Evolutionary conservation across 306 rosid species (phyloP).

Genomic region (Vigna angularis): DNA sequence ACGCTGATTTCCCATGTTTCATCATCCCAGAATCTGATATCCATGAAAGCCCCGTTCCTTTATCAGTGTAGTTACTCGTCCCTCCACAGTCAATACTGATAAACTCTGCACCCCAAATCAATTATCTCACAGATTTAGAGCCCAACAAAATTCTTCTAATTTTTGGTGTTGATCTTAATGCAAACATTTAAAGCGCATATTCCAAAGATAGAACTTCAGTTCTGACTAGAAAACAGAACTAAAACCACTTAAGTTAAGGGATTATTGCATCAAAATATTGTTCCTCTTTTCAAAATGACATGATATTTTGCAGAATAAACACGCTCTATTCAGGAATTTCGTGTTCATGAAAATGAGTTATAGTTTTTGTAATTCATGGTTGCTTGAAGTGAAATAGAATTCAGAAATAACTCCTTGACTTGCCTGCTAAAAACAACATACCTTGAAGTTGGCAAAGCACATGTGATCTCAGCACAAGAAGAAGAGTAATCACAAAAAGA

Average conservation of each 20-base stretch:
- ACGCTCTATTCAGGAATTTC: conserved; percentile 3
- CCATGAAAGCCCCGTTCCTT: conserved; percentile 77
- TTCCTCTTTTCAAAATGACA: background rate
- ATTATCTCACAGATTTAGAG: conserved; percentile 21
- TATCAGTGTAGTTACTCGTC: conserved; percentile 70
- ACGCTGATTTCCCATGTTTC: conserved; percentile 57
- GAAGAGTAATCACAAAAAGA: conserved; percentile 50
- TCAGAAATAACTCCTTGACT: conserved; percentile 12
- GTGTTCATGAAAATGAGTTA: conserved; percentile 2
- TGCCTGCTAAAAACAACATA: conserved; percentile 47
- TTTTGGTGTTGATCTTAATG: background rate
- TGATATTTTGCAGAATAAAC: conserved; percentile 22
- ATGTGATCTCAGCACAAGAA: conserved; percentile 47
- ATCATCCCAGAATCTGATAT: conserved; percentile 69
- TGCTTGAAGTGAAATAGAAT: conserved; percentile 38
- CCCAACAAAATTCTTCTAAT: background rate
- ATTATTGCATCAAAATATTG: background rate
- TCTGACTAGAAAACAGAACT: background rate
- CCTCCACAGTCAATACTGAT: conserved; percentile 92
- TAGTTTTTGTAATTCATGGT: conserved; percentile 3
- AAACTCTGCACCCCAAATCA: conserved; percentile 64
- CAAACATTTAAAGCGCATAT: background rate
- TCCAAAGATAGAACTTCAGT: background rate
- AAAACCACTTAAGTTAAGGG: background rate
- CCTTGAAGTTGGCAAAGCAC: conserved; percentile 81